Evolutionary conservation across 805 yeast species (phyloP), one percentile per base, ranked within the genome.

Genomic region (Ogataea haglerorum): DNA sequence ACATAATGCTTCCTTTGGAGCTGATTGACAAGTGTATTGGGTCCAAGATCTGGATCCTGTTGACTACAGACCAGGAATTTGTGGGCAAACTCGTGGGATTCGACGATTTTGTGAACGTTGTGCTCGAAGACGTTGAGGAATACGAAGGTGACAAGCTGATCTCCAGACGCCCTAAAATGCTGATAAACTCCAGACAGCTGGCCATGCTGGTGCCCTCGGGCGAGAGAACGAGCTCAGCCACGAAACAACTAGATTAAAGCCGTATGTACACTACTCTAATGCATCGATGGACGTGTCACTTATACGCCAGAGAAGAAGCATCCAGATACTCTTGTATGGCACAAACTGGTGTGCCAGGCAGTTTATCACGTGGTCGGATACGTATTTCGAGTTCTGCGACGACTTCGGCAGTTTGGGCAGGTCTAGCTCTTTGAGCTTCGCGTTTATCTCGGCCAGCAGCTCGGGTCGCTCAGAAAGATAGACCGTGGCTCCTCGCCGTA

Each of bases 21-120:
- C 75, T 88, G 36, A 85, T 91, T 28, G 97, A 93, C 63, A 83
- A 81, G 62, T 80, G 90, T 46, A 80, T 91, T 27, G 96, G 95
- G 13, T 79, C 87, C 23, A 72, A 75, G 40, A 79, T 91, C 29
- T 78, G 85, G 75, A 85, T 89, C 18, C 71, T 87, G 38, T 69
- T 87, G 65, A 72, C 73, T 32, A 68, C 64, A 46, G 69, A 73
- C 43, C 78, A 78, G 59, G 97, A 90, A 60, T 93, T 88, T 59
- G 73, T 76, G n/a, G 99, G 99, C 1, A 86, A 80, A 4, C 69
- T 93, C 37, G 76, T 84, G 21, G 98, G 98, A 1, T 91, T 91
- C 62, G 99, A 93, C 60, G 98, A 93, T 63, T 91, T 83, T 54
- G 97, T 93, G 45, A 93, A 87, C 58, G 80, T 90, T 63, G 95